Evolutionary conservation across 768 basidiomycete species (phyloP).

Genomic region (Amanita exitialis): DNA sequence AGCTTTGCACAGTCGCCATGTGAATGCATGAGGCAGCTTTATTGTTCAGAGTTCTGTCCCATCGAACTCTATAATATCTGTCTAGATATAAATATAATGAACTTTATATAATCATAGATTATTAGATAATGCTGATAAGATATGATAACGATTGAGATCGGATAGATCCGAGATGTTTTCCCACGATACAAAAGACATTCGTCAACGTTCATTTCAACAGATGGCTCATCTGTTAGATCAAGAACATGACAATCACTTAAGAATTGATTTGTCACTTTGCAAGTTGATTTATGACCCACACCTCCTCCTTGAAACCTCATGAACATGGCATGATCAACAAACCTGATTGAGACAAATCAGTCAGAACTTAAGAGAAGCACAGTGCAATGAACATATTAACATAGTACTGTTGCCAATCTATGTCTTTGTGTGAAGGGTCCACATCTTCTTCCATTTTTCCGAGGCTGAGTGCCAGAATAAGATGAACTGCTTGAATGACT

Average conservation of each 20-base stretch:
- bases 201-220: no score
- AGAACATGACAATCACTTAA: neutral
- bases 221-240: neutral
- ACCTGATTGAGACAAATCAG: slow-evolving; percentile 12
- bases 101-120: no score
- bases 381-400: neutral
- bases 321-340: slow-evolving; percentile 24
- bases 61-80: no score
- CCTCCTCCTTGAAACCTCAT: slow-evolving; percentile 22
- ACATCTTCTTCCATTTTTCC: neutral
- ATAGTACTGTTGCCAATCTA: neutral
- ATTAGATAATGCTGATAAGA: no score
- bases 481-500: slow-evolving; percentile 28
- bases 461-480: slow-evolving; percentile 28
- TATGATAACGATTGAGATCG: no score
- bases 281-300: slow-evolving; percentile 17
- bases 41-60: no score
- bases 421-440: no score
- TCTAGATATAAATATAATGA: no score
- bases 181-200: no score
- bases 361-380: neutral
- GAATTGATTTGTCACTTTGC: neutral
- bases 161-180: no score
- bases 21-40: no score
- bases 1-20: no score